Percentiles rank a stretch among this genome's conserved stretches.
phyloP scores from a whole-genome alignment of 2,329 filamentous ascomycete species.

The Diplodia scrobiculata region DNA sequence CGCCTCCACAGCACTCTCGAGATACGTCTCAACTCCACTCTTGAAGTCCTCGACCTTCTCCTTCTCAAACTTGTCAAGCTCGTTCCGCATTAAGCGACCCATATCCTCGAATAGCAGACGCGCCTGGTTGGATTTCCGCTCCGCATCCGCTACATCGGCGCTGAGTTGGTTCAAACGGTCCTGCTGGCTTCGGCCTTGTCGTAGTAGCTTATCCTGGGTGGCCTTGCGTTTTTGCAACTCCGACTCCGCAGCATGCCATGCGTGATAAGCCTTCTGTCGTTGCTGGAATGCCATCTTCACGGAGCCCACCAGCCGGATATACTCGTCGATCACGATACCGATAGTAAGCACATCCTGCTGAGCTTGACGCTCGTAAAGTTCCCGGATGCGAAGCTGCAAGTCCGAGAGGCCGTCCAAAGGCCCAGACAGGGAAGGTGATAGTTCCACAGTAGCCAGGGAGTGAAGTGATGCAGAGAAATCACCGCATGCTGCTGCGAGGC shows the following conservation, averaged over 20 bases:
- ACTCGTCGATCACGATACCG: constrained; percentile 97
- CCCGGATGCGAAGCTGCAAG: constrained; percentile 87
- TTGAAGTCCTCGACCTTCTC: constrained; percentile 99
- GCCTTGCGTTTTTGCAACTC: constrained; percentile 87
- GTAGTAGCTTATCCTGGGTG: constrained; percentile 89
- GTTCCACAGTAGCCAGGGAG: constrained; percentile 85
- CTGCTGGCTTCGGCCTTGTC: constrained; percentile 93
- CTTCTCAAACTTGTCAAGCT: constrained; percentile 89
- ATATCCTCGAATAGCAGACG: constrained; percentile 93
- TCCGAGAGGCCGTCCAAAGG: constrained; percentile 91
- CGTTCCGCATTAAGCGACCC: constrained; percentile 86
- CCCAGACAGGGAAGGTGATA: constrained; percentile 83
- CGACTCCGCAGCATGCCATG: constrained; percentile 87
- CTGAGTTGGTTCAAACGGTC: constrained; percentile 90
- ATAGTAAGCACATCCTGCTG: constrained; percentile 96
- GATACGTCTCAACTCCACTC: constrained; percentile 89
- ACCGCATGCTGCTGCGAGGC: constrained; percentile 86
- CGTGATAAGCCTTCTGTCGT: constrained; percentile 92
- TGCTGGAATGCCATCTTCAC: constrained; percentile 92
- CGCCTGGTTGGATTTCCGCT: constrained; percentile 88
- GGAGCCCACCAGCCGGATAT: constrained; percentile 91
- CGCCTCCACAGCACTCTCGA: constrained; percentile 95
- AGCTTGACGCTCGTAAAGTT: constrained; percentile 94
- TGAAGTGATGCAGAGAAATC: constrained; percentile 95
- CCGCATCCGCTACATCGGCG: constrained; percentile 91